These are phyloP conservation scores for Pseudogymnoascus sp. DNA, from an alignment of 2,329 filamentous ascomycete genomes.

Conservation along the genomic window DNA sequence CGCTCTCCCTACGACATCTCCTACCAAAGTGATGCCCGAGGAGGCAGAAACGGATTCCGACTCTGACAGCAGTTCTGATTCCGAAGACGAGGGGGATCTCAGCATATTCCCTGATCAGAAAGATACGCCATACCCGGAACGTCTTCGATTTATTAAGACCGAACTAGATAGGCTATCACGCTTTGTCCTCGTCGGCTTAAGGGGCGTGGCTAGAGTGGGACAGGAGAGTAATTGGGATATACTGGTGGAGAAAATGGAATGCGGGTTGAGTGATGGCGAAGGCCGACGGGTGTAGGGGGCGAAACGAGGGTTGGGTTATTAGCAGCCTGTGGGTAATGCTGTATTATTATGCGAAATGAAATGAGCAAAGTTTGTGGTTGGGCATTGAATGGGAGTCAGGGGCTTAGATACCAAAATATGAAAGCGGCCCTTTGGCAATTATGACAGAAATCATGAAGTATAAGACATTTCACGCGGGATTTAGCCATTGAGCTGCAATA, in stretches of 20 bases:
- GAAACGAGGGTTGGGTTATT: neutral
- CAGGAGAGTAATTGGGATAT: constrained; percentile 71
- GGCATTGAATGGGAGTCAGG: neutral
- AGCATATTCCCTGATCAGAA: constrained; percentile 28
- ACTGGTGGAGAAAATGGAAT: constrained; percentile 72
- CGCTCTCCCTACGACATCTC: constrained; percentile 13
- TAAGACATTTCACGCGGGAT: neutral
- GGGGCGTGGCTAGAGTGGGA: constrained; percentile 68
- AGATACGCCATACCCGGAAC: constrained; percentile 41
- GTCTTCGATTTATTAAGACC: constrained; percentile 50
- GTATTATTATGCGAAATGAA: neutral
- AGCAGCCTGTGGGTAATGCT: neutral
- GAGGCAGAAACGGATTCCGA: constrained; percentile 28
- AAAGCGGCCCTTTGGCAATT: neutral
- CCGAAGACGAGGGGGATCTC: constrained; percentile 23
- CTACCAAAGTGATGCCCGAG: constrained; percentile 20
- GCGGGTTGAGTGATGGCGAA: constrained; percentile 29
- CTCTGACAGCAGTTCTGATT: constrained; percentile 24
- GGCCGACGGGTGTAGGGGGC: neutral
- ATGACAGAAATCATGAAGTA: neutral
- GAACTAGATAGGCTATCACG: constrained; percentile 60
- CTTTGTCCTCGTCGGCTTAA: constrained; percentile 68
- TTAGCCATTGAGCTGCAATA: neutral
- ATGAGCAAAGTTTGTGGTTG: neutral
- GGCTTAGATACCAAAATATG: neutral